phyloP scores from a whole-genome alignment of 805 yeast species.

The Phaffomyces opuntiae region DNA sequence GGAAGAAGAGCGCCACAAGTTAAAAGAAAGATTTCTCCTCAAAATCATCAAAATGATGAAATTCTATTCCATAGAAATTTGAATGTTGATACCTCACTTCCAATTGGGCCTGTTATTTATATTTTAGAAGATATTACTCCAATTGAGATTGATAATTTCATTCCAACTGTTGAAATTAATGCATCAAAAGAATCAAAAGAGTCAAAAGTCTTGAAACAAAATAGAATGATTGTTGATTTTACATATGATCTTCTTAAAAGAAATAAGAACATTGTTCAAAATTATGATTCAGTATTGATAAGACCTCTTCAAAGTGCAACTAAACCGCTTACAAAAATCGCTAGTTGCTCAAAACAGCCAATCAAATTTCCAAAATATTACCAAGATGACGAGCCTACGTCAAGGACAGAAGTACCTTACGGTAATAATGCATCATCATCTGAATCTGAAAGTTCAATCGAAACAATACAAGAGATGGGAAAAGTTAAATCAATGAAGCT shows the following conservation, averaged over 20 bases:
- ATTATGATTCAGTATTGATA: not conserved
- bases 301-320: constrained; percentile 3
- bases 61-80: constrained; percentile 9
- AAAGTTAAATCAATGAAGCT: not conserved
- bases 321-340: not conserved
- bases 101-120: constrained; percentile 8
- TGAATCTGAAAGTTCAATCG: not conserved
- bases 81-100: constrained; percentile 4
- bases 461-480: not conserved
- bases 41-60: constrained; percentile 8
- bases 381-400: not conserved
- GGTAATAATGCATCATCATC: not conserved
- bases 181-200: no score
- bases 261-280: not conserved
- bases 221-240: constrained; percentile 4
- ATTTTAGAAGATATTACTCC: constrained; percentile 6
- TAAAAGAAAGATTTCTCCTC: constrained; percentile 2
- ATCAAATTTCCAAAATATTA: not conserved
- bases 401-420: not conserved
- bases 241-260: not conserved
- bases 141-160: constrained; percentile 1
- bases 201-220: not conserved
- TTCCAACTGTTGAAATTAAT: not conserved
- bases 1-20: not conserved
- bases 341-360: constrained; percentile 1